Evolutionary conservation across 345 rosid species (phyloP).

Genomic region (Chamaenerion angustifolium): DNA sequence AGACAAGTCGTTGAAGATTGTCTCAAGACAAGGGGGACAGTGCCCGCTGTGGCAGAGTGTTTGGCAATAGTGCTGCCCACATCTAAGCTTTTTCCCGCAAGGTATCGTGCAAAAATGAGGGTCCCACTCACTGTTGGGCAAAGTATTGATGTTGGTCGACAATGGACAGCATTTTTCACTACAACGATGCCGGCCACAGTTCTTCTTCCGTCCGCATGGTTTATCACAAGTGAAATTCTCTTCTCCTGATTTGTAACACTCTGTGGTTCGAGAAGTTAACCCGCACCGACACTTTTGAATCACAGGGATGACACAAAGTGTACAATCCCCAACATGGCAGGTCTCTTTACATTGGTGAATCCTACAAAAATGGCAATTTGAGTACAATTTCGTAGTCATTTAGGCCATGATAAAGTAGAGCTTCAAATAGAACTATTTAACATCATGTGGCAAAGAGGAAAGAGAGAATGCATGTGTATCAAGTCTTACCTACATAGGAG

Average conservation of each 20-base stretch:
- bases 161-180: constrained; percentile 91
- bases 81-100: constrained; percentile 84
- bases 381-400: no score
- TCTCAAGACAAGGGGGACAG: constrained; percentile 88
- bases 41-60: constrained; percentile 90
- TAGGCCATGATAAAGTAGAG: no score
- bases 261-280: constrained; percentile 56
- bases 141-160: constrained; percentile 20
- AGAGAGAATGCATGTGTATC: no score
- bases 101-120: constrained; percentile 79
- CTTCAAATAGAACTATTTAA: no score
- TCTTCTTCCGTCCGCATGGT: constrained; percentile 77
- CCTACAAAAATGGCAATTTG: constrained; percentile 27
- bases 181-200: constrained; percentile 86
- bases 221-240: constrained; percentile 62
- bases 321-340: constrained; percentile 80
- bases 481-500: constrained; percentile 21
- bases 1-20: constrained; percentile 70
- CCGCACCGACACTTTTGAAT: constrained; percentile 76
- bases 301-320: constrained; percentile 55
- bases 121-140: constrained; percentile 42
- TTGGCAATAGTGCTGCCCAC: constrained; percentile 86
- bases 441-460: no score
- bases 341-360: constrained; percentile 49
- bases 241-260: constrained; percentile 49